Conservation (phyloP, 2,329 filamentous ascomycete genomes). For the Ophiosphaerella narmari region DNA sequence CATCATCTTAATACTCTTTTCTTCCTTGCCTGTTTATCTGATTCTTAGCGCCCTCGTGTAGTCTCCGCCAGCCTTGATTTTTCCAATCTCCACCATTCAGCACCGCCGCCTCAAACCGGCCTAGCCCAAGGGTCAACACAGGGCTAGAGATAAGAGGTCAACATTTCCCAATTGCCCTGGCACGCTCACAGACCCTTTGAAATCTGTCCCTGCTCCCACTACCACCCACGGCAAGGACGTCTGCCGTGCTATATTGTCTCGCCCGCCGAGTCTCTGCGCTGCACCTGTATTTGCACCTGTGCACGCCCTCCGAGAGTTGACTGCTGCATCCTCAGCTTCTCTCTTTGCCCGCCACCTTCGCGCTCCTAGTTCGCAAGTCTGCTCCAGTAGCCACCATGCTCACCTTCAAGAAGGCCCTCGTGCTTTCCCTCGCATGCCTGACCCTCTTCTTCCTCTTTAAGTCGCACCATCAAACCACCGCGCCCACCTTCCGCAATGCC, state of each 20-base stretch:
- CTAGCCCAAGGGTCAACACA: slow-evolving; percentile 1
- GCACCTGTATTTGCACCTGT: slow-evolving; percentile 1
- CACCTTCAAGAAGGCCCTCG: slow-evolving; percentile 75
- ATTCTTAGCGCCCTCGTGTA: too few species aligned
- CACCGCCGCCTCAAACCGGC: neutral
- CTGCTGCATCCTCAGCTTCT: neutral
- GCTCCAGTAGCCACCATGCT: slow-evolving; percentile 62
- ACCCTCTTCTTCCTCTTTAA: slow-evolving; percentile 72
- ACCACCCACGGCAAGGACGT: slow-evolving; percentile 8
- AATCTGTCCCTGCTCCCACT: neutral
- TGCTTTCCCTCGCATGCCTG: slow-evolving; percentile 71
- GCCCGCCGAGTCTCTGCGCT: slow-evolving; percentile 3
- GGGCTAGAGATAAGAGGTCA: slow-evolving; percentile 7
- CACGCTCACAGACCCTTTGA: neutral
- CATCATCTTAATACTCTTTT: neutral
- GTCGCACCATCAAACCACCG: slow-evolving; percentile 56
- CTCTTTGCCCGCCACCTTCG: neutral
- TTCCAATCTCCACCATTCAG: slow-evolving; percentile 6
- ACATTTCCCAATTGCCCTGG: slow-evolving; percentile 1
- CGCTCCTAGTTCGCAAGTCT: slow-evolving; percentile 1
- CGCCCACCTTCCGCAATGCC: slow-evolving; percentile 38
- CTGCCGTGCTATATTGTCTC: slow-evolving; percentile 9
- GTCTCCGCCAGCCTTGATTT: slow-evolving; percentile 1
- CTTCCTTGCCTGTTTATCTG: neutral
- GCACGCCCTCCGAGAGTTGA: neutral